Percentiles rank a stretch among this genome's conserved stretches.
phyloP scores from a whole-genome alignment of 2,329 filamentous ascomycete genomes.

The Trichoderma citrinoviride region DNA sequence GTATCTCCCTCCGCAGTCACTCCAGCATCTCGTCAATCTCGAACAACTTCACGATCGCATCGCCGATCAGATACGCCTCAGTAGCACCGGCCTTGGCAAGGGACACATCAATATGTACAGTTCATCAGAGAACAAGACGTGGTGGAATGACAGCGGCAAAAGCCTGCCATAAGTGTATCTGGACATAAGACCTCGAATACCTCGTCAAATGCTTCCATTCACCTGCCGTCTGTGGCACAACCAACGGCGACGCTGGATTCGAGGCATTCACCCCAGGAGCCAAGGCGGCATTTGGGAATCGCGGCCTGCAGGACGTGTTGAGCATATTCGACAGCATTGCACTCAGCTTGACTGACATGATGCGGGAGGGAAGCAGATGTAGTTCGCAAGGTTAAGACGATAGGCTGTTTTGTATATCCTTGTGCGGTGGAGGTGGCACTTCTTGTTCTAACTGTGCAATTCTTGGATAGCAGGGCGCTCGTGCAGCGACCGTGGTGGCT shows the following conservation, averaged over 20 bases:
- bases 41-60: neutral
- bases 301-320: neutral
- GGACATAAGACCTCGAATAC: neutral
- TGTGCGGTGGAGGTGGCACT: neutral
- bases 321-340: neutral
- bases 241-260: no score
- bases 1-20: neutral
- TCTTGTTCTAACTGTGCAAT: neutral
- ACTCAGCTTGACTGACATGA: neutral
- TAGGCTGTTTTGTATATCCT: conserved; percentile 1
- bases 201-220: neutral
- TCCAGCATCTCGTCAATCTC: neutral
- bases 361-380: neutral
- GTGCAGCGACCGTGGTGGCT: neutral
- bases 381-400: neutral
- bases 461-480: neutral
- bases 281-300: neutral
- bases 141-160: neutral
- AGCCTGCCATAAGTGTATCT: neutral
- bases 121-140: neutral
- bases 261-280: neutral
- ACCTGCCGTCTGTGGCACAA: neutral
- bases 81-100: neutral
- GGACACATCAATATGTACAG: fast-evolving
- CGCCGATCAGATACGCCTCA: neutral